These are phyloP conservation scores for Phyllostachys edulis DNA, from an alignment of 176 grass and related monocot species.

Conservation along the genomic window DNA sequence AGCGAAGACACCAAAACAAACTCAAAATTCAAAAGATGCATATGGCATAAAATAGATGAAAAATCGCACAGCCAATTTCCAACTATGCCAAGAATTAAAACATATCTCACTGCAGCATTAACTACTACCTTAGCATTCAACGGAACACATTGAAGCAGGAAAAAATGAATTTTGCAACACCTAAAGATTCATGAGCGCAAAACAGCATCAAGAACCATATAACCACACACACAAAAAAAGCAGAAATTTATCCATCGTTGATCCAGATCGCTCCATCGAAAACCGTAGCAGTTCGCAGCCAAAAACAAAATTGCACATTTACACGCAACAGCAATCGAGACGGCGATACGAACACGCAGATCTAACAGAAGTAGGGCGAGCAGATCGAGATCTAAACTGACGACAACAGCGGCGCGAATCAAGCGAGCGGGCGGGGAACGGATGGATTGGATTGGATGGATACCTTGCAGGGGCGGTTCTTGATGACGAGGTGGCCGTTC, in stretches of 20 bases:
- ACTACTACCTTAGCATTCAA: neutral
- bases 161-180: neutral
- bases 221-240: neutral
- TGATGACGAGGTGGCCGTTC: conserved; percentile 32
- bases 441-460: neutral
- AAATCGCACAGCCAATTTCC: neutral
- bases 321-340: neutral
- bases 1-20: neutral
- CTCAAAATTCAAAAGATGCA: neutral
- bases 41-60: neutral
- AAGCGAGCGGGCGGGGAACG: neutral
- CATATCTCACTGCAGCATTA: neutral
- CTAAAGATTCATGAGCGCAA: neutral
- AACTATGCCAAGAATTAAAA: neutral
- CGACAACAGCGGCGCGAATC: neutral
- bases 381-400: neutral
- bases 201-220: neutral
- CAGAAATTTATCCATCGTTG: neutral
- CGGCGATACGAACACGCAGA: neutral
- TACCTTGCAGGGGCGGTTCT: conserved; percentile 40
- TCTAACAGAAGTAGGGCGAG: neutral
- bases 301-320: neutral
- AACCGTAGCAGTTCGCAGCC: neutral
- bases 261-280: neutral
- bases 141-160: neutral